These are phyloP conservation scores for Fusarium sp. DNA, from an alignment of 2,329 filamentous ascomycete species.

Conservation along the genomic window DNA sequence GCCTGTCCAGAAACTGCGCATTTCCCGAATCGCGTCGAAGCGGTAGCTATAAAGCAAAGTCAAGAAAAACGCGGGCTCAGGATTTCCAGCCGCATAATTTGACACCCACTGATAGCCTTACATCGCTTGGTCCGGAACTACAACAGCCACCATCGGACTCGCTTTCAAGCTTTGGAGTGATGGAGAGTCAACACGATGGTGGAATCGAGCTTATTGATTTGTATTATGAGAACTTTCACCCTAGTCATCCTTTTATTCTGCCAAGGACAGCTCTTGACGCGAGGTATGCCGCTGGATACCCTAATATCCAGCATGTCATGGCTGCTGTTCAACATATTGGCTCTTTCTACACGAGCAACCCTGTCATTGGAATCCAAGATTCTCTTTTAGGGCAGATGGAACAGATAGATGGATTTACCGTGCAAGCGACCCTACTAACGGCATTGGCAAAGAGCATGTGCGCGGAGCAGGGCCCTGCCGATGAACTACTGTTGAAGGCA, in stretches of 20 bases:
- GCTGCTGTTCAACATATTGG: neutral
- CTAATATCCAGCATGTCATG: neutral
- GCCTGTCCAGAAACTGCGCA: neutral
- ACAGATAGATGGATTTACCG: neutral
- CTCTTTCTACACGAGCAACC: neutral
- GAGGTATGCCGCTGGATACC: neutral
- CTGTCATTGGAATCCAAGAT: neutral
- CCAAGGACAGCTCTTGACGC: neutral
- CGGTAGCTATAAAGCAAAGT: neutral
- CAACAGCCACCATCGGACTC: neutral
- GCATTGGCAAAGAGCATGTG: neutral
- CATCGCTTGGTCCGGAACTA: neutral
- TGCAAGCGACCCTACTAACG: neutral
- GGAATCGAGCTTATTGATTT: neutral
- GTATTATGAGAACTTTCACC: neutral
- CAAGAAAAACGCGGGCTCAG: neutral
- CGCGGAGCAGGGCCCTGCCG: neutral
- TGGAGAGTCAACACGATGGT: neutral
- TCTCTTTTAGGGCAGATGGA: neutral
- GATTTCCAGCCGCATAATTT: neutral
- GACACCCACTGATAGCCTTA: neutral
- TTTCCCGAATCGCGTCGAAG: neutral
- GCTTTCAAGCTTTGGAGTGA: neutral
- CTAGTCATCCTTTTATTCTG: neutral
- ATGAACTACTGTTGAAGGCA: neutral